Conservation (phyloP, 345 rosid species). For the Psidium guajava region DNA sequence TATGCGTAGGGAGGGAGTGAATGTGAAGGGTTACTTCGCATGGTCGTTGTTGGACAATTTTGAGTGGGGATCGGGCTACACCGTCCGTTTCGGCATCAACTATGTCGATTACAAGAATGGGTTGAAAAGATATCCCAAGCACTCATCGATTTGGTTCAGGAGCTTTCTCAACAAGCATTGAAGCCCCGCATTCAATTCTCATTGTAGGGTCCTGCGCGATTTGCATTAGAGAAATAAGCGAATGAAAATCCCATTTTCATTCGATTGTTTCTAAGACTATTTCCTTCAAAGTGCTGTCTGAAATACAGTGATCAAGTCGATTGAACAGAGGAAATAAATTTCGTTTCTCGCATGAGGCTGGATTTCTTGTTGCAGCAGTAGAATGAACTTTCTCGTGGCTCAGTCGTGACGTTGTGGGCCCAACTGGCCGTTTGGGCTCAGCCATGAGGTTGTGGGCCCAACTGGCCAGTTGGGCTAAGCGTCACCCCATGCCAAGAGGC, state of each 20-base stretch:
- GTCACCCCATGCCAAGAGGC: background rate
- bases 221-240: background rate
- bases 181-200: background rate
- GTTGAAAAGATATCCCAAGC: conserved; percentile 26
- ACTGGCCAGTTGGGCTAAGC: background rate
- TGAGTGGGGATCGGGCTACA: conserved; percentile 33
- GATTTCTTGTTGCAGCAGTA: background rate
- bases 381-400: background rate
- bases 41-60: conserved; percentile 51
- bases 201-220: rapidly evolving
- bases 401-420: background rate
- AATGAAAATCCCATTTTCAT: background rate
- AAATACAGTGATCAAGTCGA: background rate
- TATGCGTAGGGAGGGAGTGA: conserved; percentile 8
- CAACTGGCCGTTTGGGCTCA: background rate
- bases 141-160: conserved; percentile 13
- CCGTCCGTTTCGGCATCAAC: conserved; percentile 23
- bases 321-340: background rate
- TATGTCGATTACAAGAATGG: conserved; percentile 22
- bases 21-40: conserved; percentile 28
- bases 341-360: background rate
- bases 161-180: conserved; percentile 10
- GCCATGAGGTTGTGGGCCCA: background rate
- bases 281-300: background rate
- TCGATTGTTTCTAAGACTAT: background rate